These are phyloP conservation scores for Sonneratia caseolaris DNA, from an alignment of 345 rosid genomes.

Conservation along the genomic window DNA sequence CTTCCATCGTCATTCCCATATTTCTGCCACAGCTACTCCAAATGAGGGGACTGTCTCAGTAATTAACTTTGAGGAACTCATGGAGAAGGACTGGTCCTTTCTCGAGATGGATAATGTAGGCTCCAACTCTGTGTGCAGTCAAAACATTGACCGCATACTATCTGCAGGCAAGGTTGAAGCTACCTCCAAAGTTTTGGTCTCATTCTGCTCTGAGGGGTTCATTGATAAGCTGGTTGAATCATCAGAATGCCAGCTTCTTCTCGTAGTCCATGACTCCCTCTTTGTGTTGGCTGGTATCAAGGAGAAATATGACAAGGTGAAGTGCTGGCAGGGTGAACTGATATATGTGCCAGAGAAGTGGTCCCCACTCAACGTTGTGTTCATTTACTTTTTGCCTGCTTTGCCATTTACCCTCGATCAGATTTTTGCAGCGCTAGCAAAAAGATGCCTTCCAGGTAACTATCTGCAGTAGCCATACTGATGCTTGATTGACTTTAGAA, in stretches of 20 bases:
- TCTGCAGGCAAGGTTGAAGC: conserved; percentile 53
- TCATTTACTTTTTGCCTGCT: conserved; percentile 77
- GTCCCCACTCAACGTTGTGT: conserved; percentile 73
- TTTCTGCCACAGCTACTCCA: conserved; percentile 27
- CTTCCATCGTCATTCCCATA: conserved; percentile 8
- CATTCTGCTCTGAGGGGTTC: conserved; percentile 55
- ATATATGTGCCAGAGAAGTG: conserved; percentile 72
- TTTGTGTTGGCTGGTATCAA: conserved; percentile 61
- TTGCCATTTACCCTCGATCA: conserved; percentile 56
- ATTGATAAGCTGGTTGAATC: conserved; percentile 55
- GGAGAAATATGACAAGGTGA: conserved; percentile 67
- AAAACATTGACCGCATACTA: conserved; percentile 41
- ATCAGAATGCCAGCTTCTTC: conserved; percentile 43
- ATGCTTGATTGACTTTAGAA: not conserved
- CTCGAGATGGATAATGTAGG: conserved; percentile 46
- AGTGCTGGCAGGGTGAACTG: conserved; percentile 97
- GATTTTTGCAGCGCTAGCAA: conserved; percentile 40
- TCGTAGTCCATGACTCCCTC: conserved; percentile 77
- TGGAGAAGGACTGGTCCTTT: conserved; percentile 87
- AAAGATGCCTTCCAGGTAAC: conserved; percentile 59
- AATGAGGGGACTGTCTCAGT: conserved; percentile 43
- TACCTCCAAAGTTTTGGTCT: conserved; percentile 65
- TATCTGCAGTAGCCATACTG: not conserved
- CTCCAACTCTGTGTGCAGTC: conserved; percentile 16
- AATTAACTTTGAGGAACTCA: conserved; percentile 42